Evolutionary conservation across 495 filamentous ascomycete genomes (phyloP), one percentile per base, ranked within the genome.

Genomic region (Hypoxylon perforatum): DNA sequence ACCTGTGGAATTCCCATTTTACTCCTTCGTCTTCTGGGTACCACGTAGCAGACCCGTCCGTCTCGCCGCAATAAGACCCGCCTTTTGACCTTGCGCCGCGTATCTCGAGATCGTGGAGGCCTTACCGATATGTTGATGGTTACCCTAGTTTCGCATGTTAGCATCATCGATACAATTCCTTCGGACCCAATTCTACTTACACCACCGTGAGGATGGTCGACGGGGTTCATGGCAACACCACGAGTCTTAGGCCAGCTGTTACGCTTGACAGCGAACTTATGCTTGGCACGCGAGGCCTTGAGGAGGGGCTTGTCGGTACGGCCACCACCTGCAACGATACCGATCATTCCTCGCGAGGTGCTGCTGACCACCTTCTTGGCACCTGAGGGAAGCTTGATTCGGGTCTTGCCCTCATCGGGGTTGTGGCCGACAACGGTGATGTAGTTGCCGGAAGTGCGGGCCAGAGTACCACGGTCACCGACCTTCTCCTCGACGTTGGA

Each of bases 151-250:
- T 42, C 47, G 9, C 21, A 50, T 73, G 77, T 83, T 70, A 83
- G 81, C 60, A 61, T 52, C 60, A 61, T 52, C 19, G 39, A 28
- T 30, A 3, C 18, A 36, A 21, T 14, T 19, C 38, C n/a, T 12
- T 23, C 15, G 7, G 47, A 14, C 41, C 39, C 36, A 49, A 21
- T 46, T 44, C 30, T 61, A 79, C 77, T 78, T 81, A 83, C 81
- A 83, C 84, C 83, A 91, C 95, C 95, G 92, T 99, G 95, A 85
- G 95, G 95, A 90, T 98, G 95, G 85, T 99, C 95, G 73, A 99
- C 95, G 69, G 95, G 95, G 85, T 99, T 99, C 95, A 99, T 99
- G 81, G 95, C 95, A 87, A 99, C 95, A 96, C 95, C 95, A 93
- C 95, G 94, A 88, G 95, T 99, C 91, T 96, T 98, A 81, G 96